Base-by-base conservation (phyloP, 2,329 filamentous ascomycete genomes). In the Hortaea werneckii region DNA sequence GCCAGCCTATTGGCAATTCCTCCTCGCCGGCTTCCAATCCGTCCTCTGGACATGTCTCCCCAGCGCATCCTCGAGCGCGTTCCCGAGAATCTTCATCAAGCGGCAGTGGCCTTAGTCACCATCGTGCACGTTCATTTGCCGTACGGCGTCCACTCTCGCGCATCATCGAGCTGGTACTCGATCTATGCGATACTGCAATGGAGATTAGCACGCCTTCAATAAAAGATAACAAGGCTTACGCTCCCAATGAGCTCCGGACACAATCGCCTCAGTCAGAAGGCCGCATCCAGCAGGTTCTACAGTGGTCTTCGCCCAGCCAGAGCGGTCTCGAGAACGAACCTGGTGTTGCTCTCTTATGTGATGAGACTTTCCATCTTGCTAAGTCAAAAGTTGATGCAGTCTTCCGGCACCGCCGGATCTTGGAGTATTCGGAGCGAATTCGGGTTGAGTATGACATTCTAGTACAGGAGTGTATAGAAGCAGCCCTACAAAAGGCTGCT, bases 231-330 rank as follows among this genome's bases (percentile, higher is more conserved):
- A 77, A 81, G 6, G 74, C 78, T 2, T 78, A 83, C 53, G 74
- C 78, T 35, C 67, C 69, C 6, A 83, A 85, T 41, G 88, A 95
- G 51, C 81, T 96, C 51, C 81, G 90, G 40, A 95, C 90, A 0
- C 85, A 95, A 61, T 98, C 92, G 4, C 92, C 92, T 0, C 87
- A 95, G 60, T 98, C 94, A 0, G 92, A 98, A 63, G 92, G 87
- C 38, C 82, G 90, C 29, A 94, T 96, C 56, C 85, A 86, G 1
- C 92, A 98, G 65, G 89, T 98, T 5, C 66, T 94, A 54, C 88
- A 95, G 63, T 98, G 94, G 92, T 88, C 95, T 60, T 95, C 90
- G 5, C 92, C 92, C 0, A 89, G 87, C 57, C 85, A 83, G 42
- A 90, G 90, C 58, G 92, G 88, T 0, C 69, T 95, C 11, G 92